Conservation (phyloP, 306 rosid genomes). For the Erythrophleum fordii region DNA sequence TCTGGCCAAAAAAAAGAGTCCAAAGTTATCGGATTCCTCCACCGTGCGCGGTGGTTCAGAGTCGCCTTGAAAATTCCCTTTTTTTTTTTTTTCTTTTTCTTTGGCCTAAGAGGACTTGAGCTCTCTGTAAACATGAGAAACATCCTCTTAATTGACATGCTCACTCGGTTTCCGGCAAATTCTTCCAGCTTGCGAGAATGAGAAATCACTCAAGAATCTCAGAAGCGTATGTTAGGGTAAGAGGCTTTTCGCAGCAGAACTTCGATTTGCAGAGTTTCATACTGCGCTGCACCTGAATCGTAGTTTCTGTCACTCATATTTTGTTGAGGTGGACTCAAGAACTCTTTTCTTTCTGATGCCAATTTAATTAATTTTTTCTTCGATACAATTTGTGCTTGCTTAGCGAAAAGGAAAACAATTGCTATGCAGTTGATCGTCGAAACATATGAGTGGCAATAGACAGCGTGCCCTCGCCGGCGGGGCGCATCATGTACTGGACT, state of each 20-base stretch:
- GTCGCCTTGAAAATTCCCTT: neutral
- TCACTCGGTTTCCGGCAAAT: conserved; percentile 1
- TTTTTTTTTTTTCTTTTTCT: neutral
- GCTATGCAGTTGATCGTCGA: conserved; percentile 6
- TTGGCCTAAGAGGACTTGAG: neutral
- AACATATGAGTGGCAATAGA: conserved; percentile 68
- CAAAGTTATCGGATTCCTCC: neutral
- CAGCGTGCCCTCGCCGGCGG: conserved; percentile 74
- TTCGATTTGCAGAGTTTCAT: neutral
- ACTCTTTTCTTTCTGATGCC: neutral
- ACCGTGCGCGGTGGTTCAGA: neutral
- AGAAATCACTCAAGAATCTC: neutral
- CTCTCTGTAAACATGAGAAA: neutral
- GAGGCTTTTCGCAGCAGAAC: neutral
- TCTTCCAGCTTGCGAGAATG: neutral
- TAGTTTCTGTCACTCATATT: neutral
- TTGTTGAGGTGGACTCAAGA: conserved; percentile 2
- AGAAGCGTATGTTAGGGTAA: neutral
- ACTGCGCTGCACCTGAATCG: neutral
- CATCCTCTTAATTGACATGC: neutral
- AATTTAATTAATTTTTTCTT: neutral
- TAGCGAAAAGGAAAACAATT: neutral
- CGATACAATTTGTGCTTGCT: neutral
- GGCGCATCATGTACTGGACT: conserved; percentile 75
- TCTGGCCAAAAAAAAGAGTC: neutral